phyloP scores from a whole-genome alignment of 805 yeast genomes.

The Candida tallmaniae region DNA sequence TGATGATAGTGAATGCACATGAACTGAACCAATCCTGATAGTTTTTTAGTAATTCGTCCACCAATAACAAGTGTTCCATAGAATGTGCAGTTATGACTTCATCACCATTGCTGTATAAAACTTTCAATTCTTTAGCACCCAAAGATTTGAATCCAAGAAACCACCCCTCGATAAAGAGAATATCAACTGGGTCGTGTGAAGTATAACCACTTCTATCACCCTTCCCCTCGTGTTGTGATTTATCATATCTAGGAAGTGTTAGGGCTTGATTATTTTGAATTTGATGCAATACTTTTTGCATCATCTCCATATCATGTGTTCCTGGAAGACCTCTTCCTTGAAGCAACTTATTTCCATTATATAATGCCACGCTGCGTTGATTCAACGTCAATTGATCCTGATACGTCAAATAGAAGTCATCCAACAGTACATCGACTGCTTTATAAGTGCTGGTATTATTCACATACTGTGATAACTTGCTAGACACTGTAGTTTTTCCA shows the following conservation, averaged over 20 bases:
- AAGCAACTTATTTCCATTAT: slow-evolving; percentile 48
- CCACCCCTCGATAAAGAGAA: slow-evolving; percentile 91
- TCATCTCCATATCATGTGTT: slow-evolving; percentile 70
- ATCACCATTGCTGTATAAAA: slow-evolving; percentile 2
- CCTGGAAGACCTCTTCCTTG: slow-evolving; percentile 91
- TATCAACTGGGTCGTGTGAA: slow-evolving; percentile 40
- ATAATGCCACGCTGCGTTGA: slow-evolving; percentile 13
- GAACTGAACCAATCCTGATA: slow-evolving; percentile 57
- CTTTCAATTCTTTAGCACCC: slow-evolving; percentile 15
- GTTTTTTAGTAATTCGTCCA: slow-evolving; percentile 49
- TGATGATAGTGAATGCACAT: slow-evolving; percentile 58
- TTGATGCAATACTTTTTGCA: slow-evolving; percentile 30
- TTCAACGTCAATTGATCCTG: slow-evolving; percentile 52
- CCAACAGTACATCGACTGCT: slow-evolving; percentile 57
- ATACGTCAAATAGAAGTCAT: slow-evolving; percentile 77
- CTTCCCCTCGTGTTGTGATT: slow-evolving; percentile 61
- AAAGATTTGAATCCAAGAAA: slow-evolving; percentile 65
- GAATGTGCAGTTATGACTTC: slow-evolving; percentile 13
- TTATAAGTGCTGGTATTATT: background rate
- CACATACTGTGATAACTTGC: slow-evolving; percentile 33
- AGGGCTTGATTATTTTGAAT: slow-evolving; percentile 20
- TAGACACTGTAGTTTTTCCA: slow-evolving; percentile 62
- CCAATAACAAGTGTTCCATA: slow-evolving; percentile 25
- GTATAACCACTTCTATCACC: slow-evolving; percentile 59
- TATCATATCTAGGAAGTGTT: slow-evolving; percentile 70